Evolutionary conservation across 1,284 basidiomycete species (phyloP), one percentile per base, ranked within the genome.

Genomic region (Phellinidium pouzarii): DNA sequence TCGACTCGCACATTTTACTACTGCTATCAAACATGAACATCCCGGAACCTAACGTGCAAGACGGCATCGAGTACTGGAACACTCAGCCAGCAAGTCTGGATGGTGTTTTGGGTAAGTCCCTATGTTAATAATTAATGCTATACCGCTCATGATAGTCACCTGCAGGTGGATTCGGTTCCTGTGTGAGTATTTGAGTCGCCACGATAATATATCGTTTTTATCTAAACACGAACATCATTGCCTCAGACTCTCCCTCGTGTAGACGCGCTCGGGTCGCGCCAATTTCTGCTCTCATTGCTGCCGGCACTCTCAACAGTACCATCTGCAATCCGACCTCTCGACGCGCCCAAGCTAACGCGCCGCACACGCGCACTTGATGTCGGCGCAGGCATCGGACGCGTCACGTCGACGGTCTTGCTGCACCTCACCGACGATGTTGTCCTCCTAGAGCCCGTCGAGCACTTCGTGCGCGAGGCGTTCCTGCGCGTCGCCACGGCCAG

Each of bases 341-440:
- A 48, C 51, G 59, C 11, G n/a, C 61, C 38, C 42, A 56, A 20
- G 61, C 58, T 67, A 36, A 47, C 62, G 26, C 64, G 66, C 52
- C 70, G 86, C 48, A 78, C 73, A 31, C 80, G 90, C 31, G 91
- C 87, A 0, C 76, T 97, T 12, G 94, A 97, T 62, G 90, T 94
- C 49, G 94, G 87, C 14, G 87, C 92, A 14, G 94, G 94, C 2
- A 87, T 97, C 46, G 94, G 94, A 6, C 82, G 94, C 50, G 92
- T 95, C 27, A 94, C 92, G 0, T 74, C 80, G 3, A 83, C 88
- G 57, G 88, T 92, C 9, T 80, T 97, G 8, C 77, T 96, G 4
- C 86, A 87, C 60, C 80, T 96, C 46, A 78, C 93, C 56, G 78
- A 84, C 27, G 87, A 92, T 62, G 87, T 96, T 38, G 82, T 93